Base-by-base conservation (phyloP, 176 grass and related monocot species). In the Aegilops sharonensis region DNA sequence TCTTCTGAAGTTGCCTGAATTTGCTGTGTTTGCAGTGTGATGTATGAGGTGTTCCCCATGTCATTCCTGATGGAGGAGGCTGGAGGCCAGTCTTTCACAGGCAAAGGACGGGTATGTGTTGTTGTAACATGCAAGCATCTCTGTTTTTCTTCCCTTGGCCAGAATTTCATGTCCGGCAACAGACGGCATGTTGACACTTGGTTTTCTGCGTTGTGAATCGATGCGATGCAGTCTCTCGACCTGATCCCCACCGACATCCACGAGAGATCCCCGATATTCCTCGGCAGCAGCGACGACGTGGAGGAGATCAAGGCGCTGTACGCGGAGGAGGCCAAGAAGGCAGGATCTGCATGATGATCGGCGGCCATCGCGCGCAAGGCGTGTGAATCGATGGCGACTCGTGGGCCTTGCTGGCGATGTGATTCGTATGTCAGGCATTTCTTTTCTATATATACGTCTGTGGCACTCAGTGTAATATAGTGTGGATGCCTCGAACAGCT, bases 31-130 rank as follows among this genome's bases (percentile, higher is more conserved):
- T 74, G 17, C 84, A 99, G 97, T 83, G 92, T 99, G 61, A 77
- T 99, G n/a, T 99, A 99, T 89, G 94, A 99, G 85, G 97, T 99
- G 15, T 99, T 99, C 60, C 94, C 97, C 9, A 99, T 99, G 97
- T 99, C 97, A 68, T 99, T 94, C 72, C 86, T 96, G n/a, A 94
- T 99, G 89, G 94, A 99, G 81, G 80, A 99, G 80, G 97, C 97
- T 73, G 97, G 97, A 82, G 97, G 97, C 34, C 97, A 99, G 78
- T 75, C 92, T 72, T 99, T 99, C 85, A 99, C 97, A 5, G 94
- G 97, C 36, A 94, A 94, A 87, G 85, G 88, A 90, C 90, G 97
- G 94, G 97, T 95, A 85, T 30, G 43, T 13, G 15, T 29, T 14
- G 1, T 30, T 29, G 2, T 10, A 10, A 17, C 8, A 20, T 45